Evolutionary conservation across 1,284 basidiomycete genomes (phyloP), one percentile per base, ranked within the genome.

Genomic region (Gymnopus androsaceus): DNA sequence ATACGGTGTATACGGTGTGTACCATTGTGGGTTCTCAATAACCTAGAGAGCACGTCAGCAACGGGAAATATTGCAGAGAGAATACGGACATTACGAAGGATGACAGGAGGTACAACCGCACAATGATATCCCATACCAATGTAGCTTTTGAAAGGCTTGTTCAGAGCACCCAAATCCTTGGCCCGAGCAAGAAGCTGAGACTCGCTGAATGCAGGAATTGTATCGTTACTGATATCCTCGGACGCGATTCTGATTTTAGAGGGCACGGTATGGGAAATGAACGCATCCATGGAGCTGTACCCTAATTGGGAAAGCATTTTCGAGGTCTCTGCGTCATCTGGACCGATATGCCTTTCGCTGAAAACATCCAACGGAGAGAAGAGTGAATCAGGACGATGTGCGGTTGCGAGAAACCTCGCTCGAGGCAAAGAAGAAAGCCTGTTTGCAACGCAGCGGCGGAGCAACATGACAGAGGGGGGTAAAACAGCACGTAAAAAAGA

Each of bases 111-210:
- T 3, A 96, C 92, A 31, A 96, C 92, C 17, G 95, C 94, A 67
- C 89, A 90, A 69, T 96, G 92, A 74, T 99, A 98, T 12, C 96
- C 96, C 94, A 98, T 94, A 41, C 96, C 96, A 69, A 98, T 99
- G 71, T 94, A 96, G 67, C 88, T 95, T 79, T 91, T 94, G 74
- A 89, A 89, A 7, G 83, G 76, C 73, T 87, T 85, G 75, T 99
- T 98, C 72, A 85, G 79, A 30, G 69, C 73, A 17, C 88, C 94
- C 23, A 98, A 77, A 64, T 85, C 82, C 66, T 87, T 87, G 2
- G 91, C 94, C 51, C 92, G 80, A 41, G 78, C 74, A 53, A 88
- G 79, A 38, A 99, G 79, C 75, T 99, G 90, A 14, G 89, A 85
- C 75, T 99, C 97, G 70, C 91, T 93, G 57, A 93, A 77, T 0